A percentile compares a stretch with the other conserved stretches of the same genome.
These are phyloP conservation scores for Annulohypoxylon bovei DNA, from an alignment of 495 filamentous ascomycete genomes.

Conservation along the genomic window DNA sequence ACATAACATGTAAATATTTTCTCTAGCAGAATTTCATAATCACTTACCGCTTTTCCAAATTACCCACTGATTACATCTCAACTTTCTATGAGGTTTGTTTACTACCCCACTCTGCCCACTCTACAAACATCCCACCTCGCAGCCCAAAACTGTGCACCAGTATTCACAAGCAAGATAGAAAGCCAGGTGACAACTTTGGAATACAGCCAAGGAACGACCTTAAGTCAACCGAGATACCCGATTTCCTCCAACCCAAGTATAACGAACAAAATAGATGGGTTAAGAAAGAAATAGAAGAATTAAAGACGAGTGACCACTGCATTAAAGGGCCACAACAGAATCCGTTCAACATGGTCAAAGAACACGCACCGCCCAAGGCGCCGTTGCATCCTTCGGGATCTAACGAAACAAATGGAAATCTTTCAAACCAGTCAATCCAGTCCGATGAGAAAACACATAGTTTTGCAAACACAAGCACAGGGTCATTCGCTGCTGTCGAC, in stretches of 20 bases:
- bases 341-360: conserved; percentile 44
- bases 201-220: conserved; percentile 52
- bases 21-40: not conserved
- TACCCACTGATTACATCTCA: not conserved
- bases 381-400: conserved; percentile 34
- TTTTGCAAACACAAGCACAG: conserved; percentile 18
- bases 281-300: not conserved
- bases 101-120: conserved; percentile 10
- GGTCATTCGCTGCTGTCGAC: conserved; percentile 33
- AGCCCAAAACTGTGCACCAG: not conserved
- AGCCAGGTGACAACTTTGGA: conserved; percentile 48
- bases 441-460: conserved; percentile 35
- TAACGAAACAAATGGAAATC: conserved; percentile 34
- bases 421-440: not conserved
- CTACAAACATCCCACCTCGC: not conserved
- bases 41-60: not conserved
- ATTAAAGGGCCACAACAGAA: not conserved
- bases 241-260: conserved; percentile 26
- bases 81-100: conserved; percentile 33
- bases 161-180: conserved; percentile 43
- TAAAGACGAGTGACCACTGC: conserved; percentile 5
- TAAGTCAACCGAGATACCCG: conserved; percentile 39
- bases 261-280: not conserved
- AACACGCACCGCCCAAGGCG: conserved; percentile 47
- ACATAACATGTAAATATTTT: not conserved